Evolutionary conservation across 2,329 filamentous ascomycete genomes (phyloP), one percentile per base, ranked within the genome.

Genomic region (Paracorniculantispora psalliotae): DNA sequence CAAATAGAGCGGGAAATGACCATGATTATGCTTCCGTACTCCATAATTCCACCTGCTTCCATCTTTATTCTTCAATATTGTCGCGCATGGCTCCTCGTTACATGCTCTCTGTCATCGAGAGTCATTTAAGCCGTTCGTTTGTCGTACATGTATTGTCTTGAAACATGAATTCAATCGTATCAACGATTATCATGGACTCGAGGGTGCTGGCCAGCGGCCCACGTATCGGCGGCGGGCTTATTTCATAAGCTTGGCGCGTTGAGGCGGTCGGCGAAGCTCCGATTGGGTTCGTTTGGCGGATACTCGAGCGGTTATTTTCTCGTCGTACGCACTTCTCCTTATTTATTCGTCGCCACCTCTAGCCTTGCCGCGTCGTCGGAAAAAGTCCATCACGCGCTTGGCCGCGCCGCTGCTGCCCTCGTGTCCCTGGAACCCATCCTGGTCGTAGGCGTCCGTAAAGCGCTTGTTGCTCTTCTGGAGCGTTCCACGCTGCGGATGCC

Each of bases 371-470:
- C 92, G 84, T 72, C 92, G 83, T 67, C 94, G 83, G 79, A 99
- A 99, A 74, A 97, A 96, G 76, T 99, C 93, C 92, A 99, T 97
- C 41, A 99, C 94, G 70, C 91, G 87, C 71, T 92, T 88, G 15
- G 92, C 92, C 3, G 92, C 90, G 59, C 91, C 91, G 63, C 87
- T 93, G 72, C 90, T 96, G 47, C 93, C 93, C 33, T 87, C 87
- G 68, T 92, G 87, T 55, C 87, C 84, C 56, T 80, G 79, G 37
- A 77, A 80, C 62, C 81, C 82, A 52, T 84, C 82, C 65, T 91
- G 88, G 61, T 96, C 91, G 71, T 96, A 97, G 2, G 90, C 91
- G 67, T 97, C 92, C 1, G 84, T 87, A 66, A 99, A 96, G 64
- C 92, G 86, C 74, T 93, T 92, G 73, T 89, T 89, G 72, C 87